Base-by-base conservation (phyloP, 2,329 filamentous ascomycete species). In the Colletotrichum chlorophyti region DNA sequence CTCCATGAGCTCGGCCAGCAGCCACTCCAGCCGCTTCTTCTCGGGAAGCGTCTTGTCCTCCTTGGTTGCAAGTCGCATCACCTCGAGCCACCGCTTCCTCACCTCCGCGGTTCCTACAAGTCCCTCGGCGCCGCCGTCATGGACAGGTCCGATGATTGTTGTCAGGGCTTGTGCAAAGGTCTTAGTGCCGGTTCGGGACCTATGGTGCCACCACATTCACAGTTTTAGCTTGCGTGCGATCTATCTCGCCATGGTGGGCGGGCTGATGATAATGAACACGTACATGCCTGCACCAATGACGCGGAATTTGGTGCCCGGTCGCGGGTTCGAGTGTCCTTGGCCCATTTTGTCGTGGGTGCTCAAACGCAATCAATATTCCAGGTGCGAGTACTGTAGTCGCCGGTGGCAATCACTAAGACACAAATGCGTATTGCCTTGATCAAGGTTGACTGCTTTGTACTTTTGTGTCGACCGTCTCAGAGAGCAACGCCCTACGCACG, bases 231-330 rank as follows among this genome's bases (percentile, higher is more conserved):
- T 14, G 15, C 14, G 4, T 5, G 3, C 5, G 0, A 12, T 1
- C 6, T 6, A 17, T 9, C 14, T 17, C 12, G 32, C 32, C n/a
- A 42, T 12, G 40, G 8, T 17, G 17, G 8, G 12, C 23, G 23
- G 40, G 40, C 23, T 17, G 3, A 15, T 15, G 10, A 40, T 31
- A 12, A 29, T 41, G 35, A 19, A 8, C 15, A 19, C 42, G 21
- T 54, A 48, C 27, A 69, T 58, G 21, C 67, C 68, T 15, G 67
- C 66, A 40, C 68, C 65, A 46, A 70, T 67, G 42, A 69, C 64
- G 21, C 51, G 64, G 27, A 68, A 43, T 23, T 51, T 52, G 32
- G 58, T 57, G 15, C 65, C 66, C 29, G 62, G 55, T 19, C 53
- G 31, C 5, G 67, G 67, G 10, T 34, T 38, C 8, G 67, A 68